Percentiles rank a stretch among this genome's conserved stretches.
These are phyloP conservation scores for Suillus plorans DNA, from an alignment of 768 basidiomycete species.

Conservation along the genomic window DNA sequence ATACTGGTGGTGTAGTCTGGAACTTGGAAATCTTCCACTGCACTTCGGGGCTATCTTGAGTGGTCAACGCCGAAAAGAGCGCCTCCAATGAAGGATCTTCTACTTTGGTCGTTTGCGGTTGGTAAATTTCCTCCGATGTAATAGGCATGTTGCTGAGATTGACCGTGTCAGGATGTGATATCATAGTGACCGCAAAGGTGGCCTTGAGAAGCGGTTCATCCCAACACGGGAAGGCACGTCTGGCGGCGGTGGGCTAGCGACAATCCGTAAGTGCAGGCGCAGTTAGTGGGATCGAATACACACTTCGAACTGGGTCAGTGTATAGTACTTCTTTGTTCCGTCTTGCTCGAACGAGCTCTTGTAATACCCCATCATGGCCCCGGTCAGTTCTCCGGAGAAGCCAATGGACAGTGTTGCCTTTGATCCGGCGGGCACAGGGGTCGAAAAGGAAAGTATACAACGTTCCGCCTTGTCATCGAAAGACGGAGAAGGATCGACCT, in stretches of 20 bases:
- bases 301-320: conserved; percentile 90
- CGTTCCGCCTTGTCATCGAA: conserved; percentile 68
- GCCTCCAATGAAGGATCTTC: conserved; percentile 36
- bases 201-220: conserved; percentile 92
- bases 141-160: conserved; percentile 88
- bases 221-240: conserved; percentile 86
- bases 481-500: conserved; percentile 42
- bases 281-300: conserved; percentile 5
- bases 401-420: conserved; percentile 68
- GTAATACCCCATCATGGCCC: conserved; percentile 84
- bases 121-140: conserved; percentile 53
- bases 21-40: conserved; percentile 85
- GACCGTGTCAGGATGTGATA: conserved; percentile 74
- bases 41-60: conserved; percentile 33
- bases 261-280: not conserved
- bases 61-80: conserved; percentile 42
- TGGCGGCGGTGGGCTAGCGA: conserved; percentile 76
- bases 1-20: conserved; percentile 69
- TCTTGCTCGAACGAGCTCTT: conserved; percentile 62
- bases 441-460: conserved; percentile 57
- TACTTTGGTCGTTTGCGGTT: conserved; percentile 31
- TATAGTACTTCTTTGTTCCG: conserved; percentile 64
- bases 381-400: conserved; percentile 68
- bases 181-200: conserved; percentile 72
- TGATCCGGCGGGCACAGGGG: conserved; percentile 60